A percentile compares a stretch with the other conserved stretches of the same genome.
phyloP scores from a whole-genome alignment of 495 filamentous ascomycete genomes.

The Neurospora sp. region DNA sequence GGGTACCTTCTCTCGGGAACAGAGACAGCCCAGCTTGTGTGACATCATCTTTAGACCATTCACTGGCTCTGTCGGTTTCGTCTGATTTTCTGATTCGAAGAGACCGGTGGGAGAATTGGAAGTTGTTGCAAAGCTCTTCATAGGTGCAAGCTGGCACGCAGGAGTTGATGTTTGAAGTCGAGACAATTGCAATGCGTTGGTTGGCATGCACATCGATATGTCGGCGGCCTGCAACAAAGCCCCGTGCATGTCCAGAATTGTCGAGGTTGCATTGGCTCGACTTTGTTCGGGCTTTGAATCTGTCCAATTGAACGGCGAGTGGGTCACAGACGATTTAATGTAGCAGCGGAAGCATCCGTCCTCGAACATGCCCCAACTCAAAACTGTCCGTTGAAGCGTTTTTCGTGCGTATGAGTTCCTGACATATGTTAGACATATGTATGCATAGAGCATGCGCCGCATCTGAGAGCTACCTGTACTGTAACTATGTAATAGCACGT shows the following conservation, averaged over 20 bases:
- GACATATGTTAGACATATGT: not conserved
- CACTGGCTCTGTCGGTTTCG: not conserved
- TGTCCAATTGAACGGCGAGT: not conserved
- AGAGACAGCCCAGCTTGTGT: not conserved
- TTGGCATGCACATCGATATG: not conserved
- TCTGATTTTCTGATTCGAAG: not conserved
- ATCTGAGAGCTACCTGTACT: not conserved
- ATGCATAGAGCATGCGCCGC: not conserved
- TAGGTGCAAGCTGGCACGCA: not conserved
- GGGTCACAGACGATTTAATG: not conserved
- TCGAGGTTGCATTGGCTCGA: not conserved
- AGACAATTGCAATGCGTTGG: not conserved
- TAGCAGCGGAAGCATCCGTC: not conserved
- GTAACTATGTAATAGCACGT: not conserved
- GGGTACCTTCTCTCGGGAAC: not conserved
- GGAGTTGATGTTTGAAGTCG: not conserved
- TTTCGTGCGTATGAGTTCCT: not conserved
- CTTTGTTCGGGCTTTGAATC: not conserved
- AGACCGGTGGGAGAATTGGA: not conserved
- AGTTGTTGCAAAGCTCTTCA: not conserved
- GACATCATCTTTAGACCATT: not conserved
- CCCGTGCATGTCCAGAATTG: not conserved
- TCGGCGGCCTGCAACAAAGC: not conserved
- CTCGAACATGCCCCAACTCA: not conserved
- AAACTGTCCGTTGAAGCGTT: not conserved